Evolutionary conservation across 1,284 basidiomycete genomes (phyloP).

Genomic region (Cryptococcus sp.): DNA sequence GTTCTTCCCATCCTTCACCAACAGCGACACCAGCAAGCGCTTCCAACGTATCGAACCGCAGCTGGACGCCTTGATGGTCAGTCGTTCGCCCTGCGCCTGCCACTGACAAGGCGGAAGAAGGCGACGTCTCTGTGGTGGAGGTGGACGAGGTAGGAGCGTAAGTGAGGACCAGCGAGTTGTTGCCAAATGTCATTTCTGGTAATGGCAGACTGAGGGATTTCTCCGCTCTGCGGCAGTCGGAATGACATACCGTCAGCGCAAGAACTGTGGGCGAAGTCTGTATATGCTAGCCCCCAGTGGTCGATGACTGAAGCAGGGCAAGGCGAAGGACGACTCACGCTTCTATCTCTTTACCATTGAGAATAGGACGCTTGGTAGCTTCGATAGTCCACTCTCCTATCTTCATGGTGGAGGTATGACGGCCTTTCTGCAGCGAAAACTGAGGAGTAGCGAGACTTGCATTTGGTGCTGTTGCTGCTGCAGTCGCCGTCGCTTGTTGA

Average conservation of each 20-base stretch:
- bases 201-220: constrained; percentile 77
- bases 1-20: constrained; percentile 65
- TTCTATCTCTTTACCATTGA: constrained; percentile 57
- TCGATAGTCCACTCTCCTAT: constrained; percentile 52
- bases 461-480: constrained; percentile 15
- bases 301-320: not conserved
- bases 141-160: constrained; percentile 34
- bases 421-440: not conserved
- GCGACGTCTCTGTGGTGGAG: not conserved
- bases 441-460: constrained; percentile 7
- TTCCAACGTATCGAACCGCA: constrained; percentile 68
- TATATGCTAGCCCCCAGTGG: too few species aligned
- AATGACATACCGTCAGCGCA: not conserved
- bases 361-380: constrained; percentile 53
- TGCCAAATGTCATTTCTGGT: constrained; percentile 97
- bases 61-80: constrained; percentile 63
- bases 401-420: constrained; percentile 35
- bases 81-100: constrained; percentile 53
- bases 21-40: constrained; percentile 75
- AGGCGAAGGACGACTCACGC: constrained; percentile 36
- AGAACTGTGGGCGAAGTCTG: too few species aligned
- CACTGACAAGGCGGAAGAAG: not conserved
- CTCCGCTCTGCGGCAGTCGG: constrained; percentile 58
- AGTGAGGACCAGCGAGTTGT: constrained; percentile 69
- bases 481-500: constrained; percentile 3